Base-by-base conservation (phyloP, 2,329 filamentous ascomycete genomes). In the Ampelomyces quisqualis region DNA sequence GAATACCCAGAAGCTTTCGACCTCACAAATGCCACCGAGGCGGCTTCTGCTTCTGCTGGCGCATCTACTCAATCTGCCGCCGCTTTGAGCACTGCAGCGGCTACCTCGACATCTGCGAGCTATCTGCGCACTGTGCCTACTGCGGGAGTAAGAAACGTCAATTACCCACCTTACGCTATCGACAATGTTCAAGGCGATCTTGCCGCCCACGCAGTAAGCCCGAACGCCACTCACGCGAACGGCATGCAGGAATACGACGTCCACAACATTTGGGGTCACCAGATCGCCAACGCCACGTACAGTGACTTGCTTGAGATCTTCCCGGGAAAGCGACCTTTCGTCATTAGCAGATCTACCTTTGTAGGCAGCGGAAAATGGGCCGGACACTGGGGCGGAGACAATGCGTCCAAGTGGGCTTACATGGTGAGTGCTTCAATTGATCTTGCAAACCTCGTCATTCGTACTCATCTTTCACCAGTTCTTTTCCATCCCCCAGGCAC, bases 321-420 rank as follows among this genome's bases (percentile, higher is more conserved):
- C 45, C 81, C 85, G 0, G 74, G 71, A 10, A 86, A 86, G 64
- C 81, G 89, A 0, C 89, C 89, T 0, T 88, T 94, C 68, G 86
- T 95, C 60, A 89, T 95, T 57, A 86, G 85, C 0, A 82, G 89
- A 11, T 88, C 84, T 26, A 93, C 88, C 1, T 93, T 91, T 58
- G 77, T 86, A 7, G 88, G 88, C 3, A 81, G 81, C 0, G 88
- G 89, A 1, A 81, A 80, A 62, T 85, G 79, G 71, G 84, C 86
- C 1, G 88, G 86, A 1, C 88, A 93, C 67, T 94, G 88, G 88
- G 86, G 87, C 20, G 86, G 67, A 19, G 72, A 91, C 64, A 90
- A 90, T 58, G 70, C 73, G 13, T 84, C 82, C 3, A 76, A 79
- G 10, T 91, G 85, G 80, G 76, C 77, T 0, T 85, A 82, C 62